Conservation (phyloP, 2,329 filamentous ascomycete genomes). For the Verticillium zaregamsianum region DNA sequence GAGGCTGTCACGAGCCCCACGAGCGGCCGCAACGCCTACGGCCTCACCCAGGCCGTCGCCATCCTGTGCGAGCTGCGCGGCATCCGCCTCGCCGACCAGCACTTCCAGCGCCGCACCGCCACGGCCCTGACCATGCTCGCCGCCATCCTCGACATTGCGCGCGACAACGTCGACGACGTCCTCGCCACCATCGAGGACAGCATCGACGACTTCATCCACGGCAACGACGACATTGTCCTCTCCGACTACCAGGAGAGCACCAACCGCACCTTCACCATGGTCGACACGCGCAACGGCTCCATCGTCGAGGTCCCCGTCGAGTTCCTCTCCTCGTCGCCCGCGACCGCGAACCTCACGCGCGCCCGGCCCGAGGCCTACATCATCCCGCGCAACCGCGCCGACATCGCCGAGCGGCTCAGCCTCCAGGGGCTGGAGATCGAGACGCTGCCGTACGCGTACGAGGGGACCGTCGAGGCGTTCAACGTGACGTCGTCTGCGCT, state of each 20-base stretch:
- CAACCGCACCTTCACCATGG: slow-evolving; percentile 20
- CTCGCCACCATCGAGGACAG: slow-evolving; percentile 16
- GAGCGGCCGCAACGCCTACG: slow-evolving; percentile 20
- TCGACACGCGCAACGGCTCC: slow-evolving; percentile 19
- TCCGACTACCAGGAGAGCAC: slow-evolving; percentile 14
- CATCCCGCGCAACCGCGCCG: slow-evolving; percentile 19
- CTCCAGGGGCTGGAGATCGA: slow-evolving; percentile 18
- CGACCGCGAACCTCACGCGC: slow-evolving; percentile 19
- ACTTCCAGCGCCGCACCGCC: slow-evolving; percentile 23
- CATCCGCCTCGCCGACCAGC: slow-evolving; percentile 21
- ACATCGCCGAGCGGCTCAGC: slow-evolving; percentile 17
- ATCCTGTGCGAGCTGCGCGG: slow-evolving; percentile 22
- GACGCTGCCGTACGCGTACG: slow-evolving; percentile 13
- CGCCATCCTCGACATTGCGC: slow-evolving; percentile 19
- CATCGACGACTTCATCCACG: slow-evolving; percentile 15
- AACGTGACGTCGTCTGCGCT: slow-evolving; percentile 15
- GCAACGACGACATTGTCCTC: slow-evolving; percentile 20
- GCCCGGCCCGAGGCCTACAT: slow-evolving; percentile 20
- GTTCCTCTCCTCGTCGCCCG: slow-evolving; percentile 19
- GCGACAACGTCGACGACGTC: slow-evolving; percentile 16
- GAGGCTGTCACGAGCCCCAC: slow-evolving; percentile 20
- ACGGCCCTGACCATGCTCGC: slow-evolving; percentile 19
- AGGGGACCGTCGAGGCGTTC: slow-evolving; percentile 17
- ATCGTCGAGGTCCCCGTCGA: slow-evolving; percentile 16
- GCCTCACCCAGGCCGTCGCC: slow-evolving; percentile 18